A percentile compares a stretch with the other conserved stretches of the same genome.
phyloP scores from a whole-genome alignment of 2,329 filamentous ascomycete genomes.

The Aureobasidium namibiae region DNA sequence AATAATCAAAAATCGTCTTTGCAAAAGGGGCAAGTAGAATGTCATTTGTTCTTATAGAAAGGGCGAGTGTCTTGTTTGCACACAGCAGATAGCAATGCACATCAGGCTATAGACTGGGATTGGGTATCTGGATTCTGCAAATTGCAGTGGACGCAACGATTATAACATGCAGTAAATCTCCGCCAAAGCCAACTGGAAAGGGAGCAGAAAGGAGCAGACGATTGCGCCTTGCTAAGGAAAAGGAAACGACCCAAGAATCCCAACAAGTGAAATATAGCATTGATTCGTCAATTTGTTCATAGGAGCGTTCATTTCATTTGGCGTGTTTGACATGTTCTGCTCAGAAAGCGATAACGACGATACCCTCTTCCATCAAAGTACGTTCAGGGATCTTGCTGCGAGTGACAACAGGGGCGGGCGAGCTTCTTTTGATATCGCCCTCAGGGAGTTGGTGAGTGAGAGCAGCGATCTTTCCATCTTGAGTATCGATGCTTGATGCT shows the following conservation, averaged over 20 bases:
- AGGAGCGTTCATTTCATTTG: background rate
- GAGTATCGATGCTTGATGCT: background rate
- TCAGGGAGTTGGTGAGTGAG: background rate
- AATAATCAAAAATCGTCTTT: no score
- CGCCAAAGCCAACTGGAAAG: background rate
- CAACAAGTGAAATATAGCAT: background rate
- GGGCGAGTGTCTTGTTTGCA: background rate
- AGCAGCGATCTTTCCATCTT: background rate
- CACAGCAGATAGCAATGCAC: background rate
- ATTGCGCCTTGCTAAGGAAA: background rate
- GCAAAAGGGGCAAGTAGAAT: background rate
- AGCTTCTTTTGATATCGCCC: background rate
- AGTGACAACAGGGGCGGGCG: background rate
- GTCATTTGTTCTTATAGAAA: background rate
- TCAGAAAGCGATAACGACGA: slow-evolving; percentile 3
- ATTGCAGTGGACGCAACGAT: background rate
- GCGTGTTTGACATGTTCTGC: background rate
- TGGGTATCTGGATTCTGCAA: background rate
- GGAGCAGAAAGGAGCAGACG: background rate
- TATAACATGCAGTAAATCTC: background rate
- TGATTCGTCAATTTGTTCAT: background rate
- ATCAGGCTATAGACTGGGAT: no score
- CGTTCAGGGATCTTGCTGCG: slow-evolving; percentile 1
- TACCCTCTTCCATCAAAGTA: background rate
- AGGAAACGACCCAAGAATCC: background rate